Percentiles rank a stretch among this genome's conserved stretches.
Conservation (phyloP, 495 filamentous ascomycete species). For the Talaromyces thailandensis region DNA sequence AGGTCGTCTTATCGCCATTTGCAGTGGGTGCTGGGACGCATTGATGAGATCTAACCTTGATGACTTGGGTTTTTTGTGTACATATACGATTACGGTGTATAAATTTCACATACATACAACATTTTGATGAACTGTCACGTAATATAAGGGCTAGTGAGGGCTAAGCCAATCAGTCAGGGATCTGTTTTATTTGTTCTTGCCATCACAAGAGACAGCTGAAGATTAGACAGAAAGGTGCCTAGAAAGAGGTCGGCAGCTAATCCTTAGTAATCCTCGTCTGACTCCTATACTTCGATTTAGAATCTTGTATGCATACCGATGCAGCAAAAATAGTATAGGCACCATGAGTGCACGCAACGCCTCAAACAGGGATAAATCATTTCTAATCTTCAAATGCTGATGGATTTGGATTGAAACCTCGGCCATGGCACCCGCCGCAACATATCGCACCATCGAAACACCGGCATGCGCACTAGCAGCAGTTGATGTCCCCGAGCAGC, state of each 20-base stretch:
- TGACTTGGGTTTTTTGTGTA: neutral
- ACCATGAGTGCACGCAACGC: conserved; percentile 8
- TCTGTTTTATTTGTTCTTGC: neutral
- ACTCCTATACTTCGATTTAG: neutral
- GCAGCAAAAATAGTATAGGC: conserved; percentile 28
- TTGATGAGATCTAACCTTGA: conserved; percentile 22
- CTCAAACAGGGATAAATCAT: conserved; percentile 41
- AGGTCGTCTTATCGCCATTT: conserved; percentile 58
- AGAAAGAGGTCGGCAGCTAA: neutral
- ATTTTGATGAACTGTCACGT: neutral
- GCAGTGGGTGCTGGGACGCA: conserved; percentile 57
- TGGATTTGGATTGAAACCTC: conserved; percentile 36
- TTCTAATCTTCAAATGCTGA: conserved; percentile 37
- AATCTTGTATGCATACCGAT: neutral
- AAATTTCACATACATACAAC: neutral
- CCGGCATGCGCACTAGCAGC: neutral
- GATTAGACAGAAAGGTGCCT: too few species aligned
- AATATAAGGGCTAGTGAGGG: neutral
- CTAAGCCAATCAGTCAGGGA: neutral
- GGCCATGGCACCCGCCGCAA: conserved; percentile 33
- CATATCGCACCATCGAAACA: neutral
- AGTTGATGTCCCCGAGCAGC: too few species aligned
- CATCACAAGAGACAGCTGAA: neutral
- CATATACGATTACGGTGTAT: neutral
- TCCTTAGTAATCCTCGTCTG: neutral